A percentile compares a stretch with the other conserved stretches of the same genome.
Evolutionary conservation across 768 basidiomycete species (phyloP).

Genomic region (Lentinus tigrinus): DNA sequence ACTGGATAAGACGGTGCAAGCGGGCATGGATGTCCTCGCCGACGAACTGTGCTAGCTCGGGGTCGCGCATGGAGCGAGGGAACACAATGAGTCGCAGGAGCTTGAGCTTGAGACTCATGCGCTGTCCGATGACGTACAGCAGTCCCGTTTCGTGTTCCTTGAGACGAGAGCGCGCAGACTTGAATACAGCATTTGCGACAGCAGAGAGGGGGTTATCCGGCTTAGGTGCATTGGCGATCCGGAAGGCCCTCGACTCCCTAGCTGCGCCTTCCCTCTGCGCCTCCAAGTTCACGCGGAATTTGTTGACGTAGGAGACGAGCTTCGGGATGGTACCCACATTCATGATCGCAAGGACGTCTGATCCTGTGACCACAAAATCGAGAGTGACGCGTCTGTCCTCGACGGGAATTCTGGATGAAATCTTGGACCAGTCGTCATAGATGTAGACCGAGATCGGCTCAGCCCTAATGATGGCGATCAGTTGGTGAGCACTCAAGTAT

Average conservation of each 20-base stretch:
- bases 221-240: slow-evolving; percentile 65
- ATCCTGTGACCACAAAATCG: slow-evolving; percentile 73
- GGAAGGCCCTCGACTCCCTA: slow-evolving; percentile 76
- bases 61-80: slow-evolving; percentile 75
- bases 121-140: slow-evolving; percentile 64
- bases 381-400: slow-evolving; percentile 60
- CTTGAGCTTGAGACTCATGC: slow-evolving; percentile 69
- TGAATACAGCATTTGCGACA: slow-evolving; percentile 83
- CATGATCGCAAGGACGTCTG: slow-evolving; percentile 62
- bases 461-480: slow-evolving; percentile 42
- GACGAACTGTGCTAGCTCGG: slow-evolving; percentile 74
- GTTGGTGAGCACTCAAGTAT: neutral
- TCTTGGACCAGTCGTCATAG: slow-evolving; percentile 78
- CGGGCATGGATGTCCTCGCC: slow-evolving; percentile 68
- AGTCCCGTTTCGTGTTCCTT: slow-evolving; percentile 63
- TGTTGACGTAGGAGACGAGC: slow-evolving; percentile 69
- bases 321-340: slow-evolving; percentile 79
- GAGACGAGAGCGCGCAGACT: slow-evolving; percentile 68
- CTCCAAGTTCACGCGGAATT: slow-evolving; percentile 71
- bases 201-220: slow-evolving; percentile 80
- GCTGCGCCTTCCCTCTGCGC: slow-evolving; percentile 75
- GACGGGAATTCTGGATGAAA: slow-evolving; percentile 37
- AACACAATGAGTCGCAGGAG: slow-evolving; percentile 71
- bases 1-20: slow-evolving; percentile 60
- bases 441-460: slow-evolving; percentile 76